Conservation (phyloP, 2,329 filamentous ascomycete species). For the Xylaria sp. region DNA sequence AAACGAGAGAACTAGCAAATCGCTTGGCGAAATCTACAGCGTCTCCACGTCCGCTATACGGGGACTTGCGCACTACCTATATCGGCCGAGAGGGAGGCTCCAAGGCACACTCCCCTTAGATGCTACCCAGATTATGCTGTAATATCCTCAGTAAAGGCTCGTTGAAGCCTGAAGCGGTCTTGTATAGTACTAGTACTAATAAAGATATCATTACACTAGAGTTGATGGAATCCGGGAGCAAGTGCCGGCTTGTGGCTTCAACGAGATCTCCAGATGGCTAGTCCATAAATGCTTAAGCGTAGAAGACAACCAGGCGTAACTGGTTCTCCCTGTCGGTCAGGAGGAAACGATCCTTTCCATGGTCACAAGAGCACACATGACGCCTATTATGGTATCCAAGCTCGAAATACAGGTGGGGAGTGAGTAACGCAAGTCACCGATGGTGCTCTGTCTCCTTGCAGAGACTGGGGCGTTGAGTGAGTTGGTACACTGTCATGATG, state of each 20-base stretch:
- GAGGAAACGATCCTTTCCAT: conserved; percentile 11
- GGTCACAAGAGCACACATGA: conserved; percentile 17
- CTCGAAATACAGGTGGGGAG: not conserved
- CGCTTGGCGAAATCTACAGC: conserved; percentile 10
- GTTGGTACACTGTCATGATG: not conserved
- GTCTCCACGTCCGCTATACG: conserved; percentile 20
- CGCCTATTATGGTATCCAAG: not conserved
- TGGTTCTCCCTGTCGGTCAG: conserved; percentile 16
- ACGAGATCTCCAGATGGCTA: conserved; percentile 23
- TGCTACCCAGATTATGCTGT: conserved; percentile 16
- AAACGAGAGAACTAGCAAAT: conserved; percentile 29
- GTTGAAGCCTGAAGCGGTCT: conserved; percentile 21
- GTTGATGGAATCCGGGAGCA: conserved; percentile 20
- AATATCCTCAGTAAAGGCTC: conserved; percentile 5
- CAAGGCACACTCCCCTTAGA: conserved; percentile 28
- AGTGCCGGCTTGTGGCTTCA: conserved; percentile 26
- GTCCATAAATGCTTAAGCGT: conserved; percentile 10
- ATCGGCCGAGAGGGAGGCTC: not conserved
- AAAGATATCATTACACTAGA: not conserved
- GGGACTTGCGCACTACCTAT: not conserved
- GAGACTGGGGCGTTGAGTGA: not conserved
- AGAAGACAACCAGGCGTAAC: conserved; percentile 12
- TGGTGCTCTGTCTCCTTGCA: conserved; percentile 6
- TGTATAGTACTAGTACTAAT: conserved; percentile 12
- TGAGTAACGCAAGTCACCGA: conserved; percentile 9